Evolutionary conservation across 106 monocot species (phyloP).

Genomic region (Phalaenopsis equestris): DNA sequence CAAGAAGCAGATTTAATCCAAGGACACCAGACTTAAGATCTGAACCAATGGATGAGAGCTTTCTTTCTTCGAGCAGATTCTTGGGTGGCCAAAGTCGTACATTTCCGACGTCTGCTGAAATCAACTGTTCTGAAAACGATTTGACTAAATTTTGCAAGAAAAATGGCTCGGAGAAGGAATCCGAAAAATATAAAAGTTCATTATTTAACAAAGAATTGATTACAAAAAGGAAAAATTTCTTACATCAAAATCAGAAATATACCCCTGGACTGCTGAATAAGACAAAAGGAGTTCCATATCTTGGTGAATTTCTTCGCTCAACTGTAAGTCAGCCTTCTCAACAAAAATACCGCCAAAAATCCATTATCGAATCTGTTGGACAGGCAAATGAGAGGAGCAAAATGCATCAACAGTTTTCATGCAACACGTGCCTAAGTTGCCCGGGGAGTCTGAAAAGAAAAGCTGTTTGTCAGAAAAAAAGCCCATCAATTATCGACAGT

Average conservation of each 20-base stretch:
- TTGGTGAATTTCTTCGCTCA: conserved; percentile 14
- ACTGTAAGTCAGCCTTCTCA: conserved; percentile 16
- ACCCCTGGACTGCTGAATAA: conserved; percentile 16
- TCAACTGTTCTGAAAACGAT: conserved; percentile 23
- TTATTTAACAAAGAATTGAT: background rate
- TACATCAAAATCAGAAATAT: background rate
- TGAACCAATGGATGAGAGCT: conserved; percentile 13
- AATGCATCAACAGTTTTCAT: conserved; percentile 20
- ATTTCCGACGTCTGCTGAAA: conserved; percentile 42
- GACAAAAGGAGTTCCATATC: conserved; percentile 11
- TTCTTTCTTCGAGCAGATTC: conserved; percentile 15
- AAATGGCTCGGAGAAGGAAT: conserved; percentile 5
- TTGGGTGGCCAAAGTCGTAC: conserved; percentile 9
- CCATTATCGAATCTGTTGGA: conserved; percentile 32
- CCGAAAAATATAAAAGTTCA: background rate
- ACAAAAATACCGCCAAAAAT: conserved; percentile 7
- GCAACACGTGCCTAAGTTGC: conserved; percentile 28
- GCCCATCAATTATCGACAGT: conserved; percentile 72
- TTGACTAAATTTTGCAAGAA: conserved; percentile 5
- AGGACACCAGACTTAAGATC: conserved; percentile 16
- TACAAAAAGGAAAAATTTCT: background rate
- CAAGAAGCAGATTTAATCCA: conserved; percentile 17
- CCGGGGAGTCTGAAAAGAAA: conserved; percentile 26
- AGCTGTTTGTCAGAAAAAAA: conserved; percentile 26
- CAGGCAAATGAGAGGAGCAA: conserved; percentile 37